Percentiles rank a stretch among this genome's conserved stretches.
Conservation (phyloP, 139 green algal species). For the Desmodesmus armatus region DNA sequence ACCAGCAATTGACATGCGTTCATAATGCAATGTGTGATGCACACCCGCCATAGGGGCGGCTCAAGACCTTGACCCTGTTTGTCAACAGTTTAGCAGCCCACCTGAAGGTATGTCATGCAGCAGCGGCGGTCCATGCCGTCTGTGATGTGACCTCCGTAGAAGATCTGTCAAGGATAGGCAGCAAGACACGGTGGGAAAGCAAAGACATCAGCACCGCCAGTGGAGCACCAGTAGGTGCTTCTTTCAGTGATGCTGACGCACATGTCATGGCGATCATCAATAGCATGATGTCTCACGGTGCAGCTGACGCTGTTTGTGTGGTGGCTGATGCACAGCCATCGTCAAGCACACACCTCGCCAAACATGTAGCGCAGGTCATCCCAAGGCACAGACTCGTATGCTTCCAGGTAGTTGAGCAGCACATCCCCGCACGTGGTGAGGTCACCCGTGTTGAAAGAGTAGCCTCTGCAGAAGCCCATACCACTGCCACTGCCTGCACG, state of each 20-base stretch:
- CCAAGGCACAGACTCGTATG: slow-evolving; percentile 82
- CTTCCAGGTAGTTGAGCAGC: slow-evolving; percentile 89
- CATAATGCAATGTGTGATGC: no score
- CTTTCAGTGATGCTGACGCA: no score
- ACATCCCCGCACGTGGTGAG: slow-evolving; percentile 88
- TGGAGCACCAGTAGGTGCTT: no score
- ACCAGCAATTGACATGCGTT: no score
- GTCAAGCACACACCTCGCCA: slow-evolving; percentile 66
- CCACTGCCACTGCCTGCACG: slow-evolving; percentile 74
- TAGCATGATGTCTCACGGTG: no score
- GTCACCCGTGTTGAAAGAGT: slow-evolving; percentile 93
- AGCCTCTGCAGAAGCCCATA: slow-evolving; percentile 90
- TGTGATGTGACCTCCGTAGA: slow-evolving; percentile 92
- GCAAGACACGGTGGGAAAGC: no score
- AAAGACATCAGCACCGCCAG: no score
- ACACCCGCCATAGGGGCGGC: no score
- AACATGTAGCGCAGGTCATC: slow-evolving; percentile 92
- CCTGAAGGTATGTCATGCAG: slow-evolving; percentile 88
- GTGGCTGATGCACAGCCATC: neutral
- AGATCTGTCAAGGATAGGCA: slow-evolving; percentile 87
- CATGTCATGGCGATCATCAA: no score
- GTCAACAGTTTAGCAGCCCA: no score
- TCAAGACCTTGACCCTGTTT: no score
- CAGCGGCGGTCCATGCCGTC: slow-evolving; percentile 89
- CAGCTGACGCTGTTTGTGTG: no score